Conservation (phyloP, 2,329 filamentous ascomycete species). For the Colletotrichum falcatum region DNA sequence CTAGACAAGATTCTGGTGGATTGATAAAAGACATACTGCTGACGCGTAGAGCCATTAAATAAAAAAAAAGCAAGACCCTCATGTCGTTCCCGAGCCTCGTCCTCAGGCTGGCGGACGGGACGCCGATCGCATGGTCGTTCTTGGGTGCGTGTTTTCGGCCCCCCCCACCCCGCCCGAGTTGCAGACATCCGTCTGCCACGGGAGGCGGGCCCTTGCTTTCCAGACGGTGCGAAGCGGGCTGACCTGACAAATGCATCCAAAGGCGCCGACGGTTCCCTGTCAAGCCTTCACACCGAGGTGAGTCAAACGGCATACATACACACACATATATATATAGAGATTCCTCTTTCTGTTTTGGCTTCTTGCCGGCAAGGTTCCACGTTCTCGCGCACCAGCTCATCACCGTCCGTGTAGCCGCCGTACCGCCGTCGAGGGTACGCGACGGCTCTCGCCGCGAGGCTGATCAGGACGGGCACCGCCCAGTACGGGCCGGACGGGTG, state of each 20-base stretch:
- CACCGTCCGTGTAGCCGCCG: slow-evolving; percentile 51
- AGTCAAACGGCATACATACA: too few relatives aligned
- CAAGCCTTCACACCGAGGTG: slow-evolving; percentile 70
- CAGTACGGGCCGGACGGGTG: slow-evolving; percentile 62
- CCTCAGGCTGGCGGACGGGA: slow-evolving; percentile 59
- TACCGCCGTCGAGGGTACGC: slow-evolving; percentile 73
- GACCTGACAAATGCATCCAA: slow-evolving; percentile 31
- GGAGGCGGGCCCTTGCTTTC: too few relatives aligned
- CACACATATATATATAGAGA: too few relatives aligned
- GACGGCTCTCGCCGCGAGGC: slow-evolving; percentile 68
- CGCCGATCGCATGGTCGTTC: slow-evolving; percentile 74
- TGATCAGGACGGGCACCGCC: slow-evolving; percentile 64
- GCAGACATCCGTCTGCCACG: too few relatives aligned
- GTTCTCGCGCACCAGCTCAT: neutral
- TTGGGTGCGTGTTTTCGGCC: slow-evolving; percentile 51
- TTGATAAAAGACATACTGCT: neutral
- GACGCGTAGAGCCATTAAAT: too few relatives aligned
- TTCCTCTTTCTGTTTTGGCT: neutral
- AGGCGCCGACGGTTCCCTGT: slow-evolving; percentile 72
- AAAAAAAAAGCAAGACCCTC: slow-evolving; percentile 57
- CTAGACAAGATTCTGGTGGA: too few relatives aligned
- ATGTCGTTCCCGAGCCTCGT: slow-evolving; percentile 59
- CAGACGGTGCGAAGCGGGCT: neutral
- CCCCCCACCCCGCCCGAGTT: too few relatives aligned
- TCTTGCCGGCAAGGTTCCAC: neutral